A percentile compares a stretch with the other conserved stretches of the same genome.
These are phyloP conservation scores for Gossypium trilobum DNA, from an alignment of 441 rosid species.

Conservation along the genomic window DNA sequence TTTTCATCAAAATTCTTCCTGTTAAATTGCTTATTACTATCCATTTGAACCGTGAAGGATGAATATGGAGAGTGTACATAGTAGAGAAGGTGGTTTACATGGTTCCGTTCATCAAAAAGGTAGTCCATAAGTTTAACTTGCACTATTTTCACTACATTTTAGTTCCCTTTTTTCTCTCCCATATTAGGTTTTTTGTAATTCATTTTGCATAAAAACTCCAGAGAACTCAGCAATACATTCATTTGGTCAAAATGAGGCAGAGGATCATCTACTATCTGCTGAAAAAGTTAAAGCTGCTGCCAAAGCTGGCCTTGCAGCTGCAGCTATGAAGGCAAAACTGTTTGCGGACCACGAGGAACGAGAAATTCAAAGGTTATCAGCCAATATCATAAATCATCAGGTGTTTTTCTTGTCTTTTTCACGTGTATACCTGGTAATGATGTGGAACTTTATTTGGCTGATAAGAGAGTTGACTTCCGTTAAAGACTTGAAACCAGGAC, in stretches of 20 bases:
- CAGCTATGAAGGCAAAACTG: constrained; percentile 83
- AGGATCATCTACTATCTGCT: constrained; percentile 39
- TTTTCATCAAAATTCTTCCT: background rate
- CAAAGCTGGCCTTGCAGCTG: constrained; percentile 78
- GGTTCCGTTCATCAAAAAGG: constrained; percentile 55
- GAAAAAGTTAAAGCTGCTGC: constrained; percentile 73
- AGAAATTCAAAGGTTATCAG: constrained; percentile 90
- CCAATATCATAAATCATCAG: constrained; percentile 88
- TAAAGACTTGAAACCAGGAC: background rate
- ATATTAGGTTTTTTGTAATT: constrained; percentile 7
- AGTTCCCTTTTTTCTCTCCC: background rate
- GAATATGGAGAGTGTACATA: constrained; percentile 40
- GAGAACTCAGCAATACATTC: constrained; percentile 29
- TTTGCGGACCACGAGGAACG: constrained; percentile 98
- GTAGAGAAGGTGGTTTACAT: constrained; percentile 40
- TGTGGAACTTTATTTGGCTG: background rate
- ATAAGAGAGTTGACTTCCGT: background rate
- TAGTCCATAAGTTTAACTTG: constrained; percentile 12
- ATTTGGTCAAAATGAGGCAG: constrained; percentile 42
- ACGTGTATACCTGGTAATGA: background rate
- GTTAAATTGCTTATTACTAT: background rate
- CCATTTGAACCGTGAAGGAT: constrained; percentile 32
- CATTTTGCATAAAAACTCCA: constrained; percentile 20
- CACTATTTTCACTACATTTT: background rate
- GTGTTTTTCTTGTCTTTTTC: constrained; percentile 22